Base-by-base conservation (phyloP, 345 rosid species). In the Excoecaria agallocha region DNA sequence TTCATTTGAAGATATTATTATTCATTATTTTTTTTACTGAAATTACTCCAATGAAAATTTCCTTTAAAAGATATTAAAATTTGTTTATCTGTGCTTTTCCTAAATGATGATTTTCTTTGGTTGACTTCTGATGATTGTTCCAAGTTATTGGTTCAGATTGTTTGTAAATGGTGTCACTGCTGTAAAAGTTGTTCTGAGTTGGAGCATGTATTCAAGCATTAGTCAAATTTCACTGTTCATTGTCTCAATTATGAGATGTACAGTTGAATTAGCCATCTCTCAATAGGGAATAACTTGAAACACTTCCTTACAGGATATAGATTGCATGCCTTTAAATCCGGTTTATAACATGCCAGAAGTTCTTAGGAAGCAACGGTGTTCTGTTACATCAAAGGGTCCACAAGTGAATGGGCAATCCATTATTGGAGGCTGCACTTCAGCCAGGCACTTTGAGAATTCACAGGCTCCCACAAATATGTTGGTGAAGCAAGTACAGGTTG, bases 241-340 rank as follows among this genome's bases (percentile, higher is more conserved):
- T 30, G 30, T 30, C 30, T 30, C 30, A 30, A 13, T 67, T 49
- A 49, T 49, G 19, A 67, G 41, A 50, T 30, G 6, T 78, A 17
- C 45, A 19, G 6, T 22, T 35, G 22, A 30, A 13, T 70, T 59
- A 15, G 55, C 50, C 5, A 1, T 63, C n/a, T 62, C n/a, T 56
- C 6, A 65, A 54, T 55, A 41, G 30, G 22, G 48, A 64, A 81
- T 78, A 63, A 75, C 70, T 55, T 67, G 19, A 65, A 30, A 48
- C 12, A 69, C 73, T 48, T 77, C 37, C 43, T 73, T 82, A 76
- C 89, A 93, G 99, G 99, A 96, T 85, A 80, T 91, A 80, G 97
- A 96, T 79, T 93, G 97, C 85, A 96, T 96, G 99, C 99, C 99
- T 79, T 77, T 76, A 76, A 87, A 93, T 85, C 89, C 92, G 5